Evolutionary conservation across 1,284 basidiomycete genomes (phyloP), one percentile per base, ranked within the genome.

Genomic region (Spongispora temasekensis): DNA sequence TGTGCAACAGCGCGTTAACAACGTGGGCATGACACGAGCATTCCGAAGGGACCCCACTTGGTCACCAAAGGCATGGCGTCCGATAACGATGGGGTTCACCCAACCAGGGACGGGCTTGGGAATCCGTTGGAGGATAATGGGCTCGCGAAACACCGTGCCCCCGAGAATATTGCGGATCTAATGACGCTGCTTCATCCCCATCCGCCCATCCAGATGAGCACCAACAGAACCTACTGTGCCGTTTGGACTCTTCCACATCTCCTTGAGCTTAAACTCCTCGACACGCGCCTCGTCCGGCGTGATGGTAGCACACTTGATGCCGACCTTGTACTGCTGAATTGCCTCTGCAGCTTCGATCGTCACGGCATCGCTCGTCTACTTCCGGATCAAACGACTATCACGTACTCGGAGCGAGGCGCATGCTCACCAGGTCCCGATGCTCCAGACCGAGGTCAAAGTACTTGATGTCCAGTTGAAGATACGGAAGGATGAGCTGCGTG

Each of bases 61-160:
- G 79, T 98, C 97, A 71, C 97, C 97, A 70, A 73, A 97, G 5
- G 97, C 97, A 77, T 99, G 97, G 71, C 97, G 89, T 51, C 97
- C 97, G 66, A 99, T 98, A 65, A 95, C 83, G 73, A 99, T 99
- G 48, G 97, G 96, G 75, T 98, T 96, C 63, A 87, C 85, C 97
- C 97, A 99, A 56, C 97, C 97, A 23, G 95, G 95, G 44, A 99
- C 85, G 23, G 95, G 94, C 71, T 91, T 92, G 42, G 97, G 97
- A 71, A 99, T 92, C 66, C 90, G 87, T 57, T 90, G 76, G 52
- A 98, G 86, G 72, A 99, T 89, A 78, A 99, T 99, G 67, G 97
- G 97, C 77, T 98, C 97, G 66, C 97, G 91, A 88, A 99, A 99
- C 61, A 99, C 97, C 34, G 97, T 98, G 57, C 97, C 97, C 54